Percentiles rank a stretch among this genome's conserved stretches.
phyloP scores from a whole-genome alignment of 1,139 yeast species.

The Suhomyces maxii region DNA sequence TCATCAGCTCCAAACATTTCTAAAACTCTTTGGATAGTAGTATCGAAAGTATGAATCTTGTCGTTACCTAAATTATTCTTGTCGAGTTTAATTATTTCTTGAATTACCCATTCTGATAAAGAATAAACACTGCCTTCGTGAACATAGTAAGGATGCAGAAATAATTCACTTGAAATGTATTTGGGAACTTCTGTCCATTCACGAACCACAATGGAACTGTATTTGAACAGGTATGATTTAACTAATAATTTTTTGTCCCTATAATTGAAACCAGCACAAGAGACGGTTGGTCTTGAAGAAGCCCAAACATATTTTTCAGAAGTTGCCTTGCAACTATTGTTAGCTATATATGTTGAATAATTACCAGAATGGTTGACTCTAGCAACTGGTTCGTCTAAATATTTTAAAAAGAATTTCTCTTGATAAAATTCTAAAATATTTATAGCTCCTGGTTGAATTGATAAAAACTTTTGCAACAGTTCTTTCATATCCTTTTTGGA shows the following conservation, averaged over 20 bases:
- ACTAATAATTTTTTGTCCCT: conserved; percentile 2
- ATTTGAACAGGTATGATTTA: conserved; percentile 7
- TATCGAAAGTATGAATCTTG: conserved; percentile 5
- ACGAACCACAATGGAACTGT: not conserved
- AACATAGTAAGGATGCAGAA: conserved; percentile 11
- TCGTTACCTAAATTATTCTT: conserved; percentile 4
- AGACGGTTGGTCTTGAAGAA: conserved; percentile 5
- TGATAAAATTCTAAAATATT: conserved; percentile 10
- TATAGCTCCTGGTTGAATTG: not conserved
- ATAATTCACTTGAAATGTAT: conserved; percentile 9
- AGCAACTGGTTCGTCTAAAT: conserved; percentile 6
- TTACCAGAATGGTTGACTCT: not conserved
- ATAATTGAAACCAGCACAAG: conserved; percentile 3
- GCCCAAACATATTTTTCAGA: conserved; percentile 8
- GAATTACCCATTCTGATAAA: conserved; percentile 10
- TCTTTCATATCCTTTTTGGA: not conserved
- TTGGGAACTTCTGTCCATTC: conserved; percentile 9
- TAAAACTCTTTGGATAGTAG: conserved; percentile 9
- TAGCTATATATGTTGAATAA: not conserved
- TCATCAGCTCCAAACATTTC: conserved; percentile 6
- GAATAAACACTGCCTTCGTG: conserved; percentile 8
- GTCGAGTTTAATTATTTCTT: conserved; percentile 5
- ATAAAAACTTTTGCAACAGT: conserved; percentile 6
- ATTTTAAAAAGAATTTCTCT: conserved; percentile 8
- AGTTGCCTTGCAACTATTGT: conserved; percentile 8